Evolutionary conservation across 2,329 filamentous ascomycete species (phyloP).

Genomic region (Colletotrichum liriopes): DNA sequence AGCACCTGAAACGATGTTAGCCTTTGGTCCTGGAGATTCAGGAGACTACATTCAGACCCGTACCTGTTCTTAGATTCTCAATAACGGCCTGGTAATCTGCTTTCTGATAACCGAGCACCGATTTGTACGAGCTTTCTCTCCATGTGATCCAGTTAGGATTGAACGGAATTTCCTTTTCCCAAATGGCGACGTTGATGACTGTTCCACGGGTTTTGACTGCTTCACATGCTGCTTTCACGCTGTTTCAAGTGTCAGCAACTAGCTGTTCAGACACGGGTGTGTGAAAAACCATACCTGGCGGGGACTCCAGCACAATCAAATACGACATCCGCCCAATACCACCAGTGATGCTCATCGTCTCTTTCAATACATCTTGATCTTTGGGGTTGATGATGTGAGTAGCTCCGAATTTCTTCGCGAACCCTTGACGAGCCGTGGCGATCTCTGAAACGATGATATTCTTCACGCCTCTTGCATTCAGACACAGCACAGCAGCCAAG

Average conservation of each 20-base stretch:
- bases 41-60: conserved; percentile 2
- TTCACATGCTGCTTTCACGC: conserved; percentile 45
- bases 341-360: conserved; percentile 40
- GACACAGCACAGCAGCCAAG: conserved; percentile 71
- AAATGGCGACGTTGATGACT: conserved; percentile 48
- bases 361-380: conserved; percentile 42
- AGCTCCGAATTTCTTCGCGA: conserved; percentile 70
- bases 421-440: conserved; percentile 63
- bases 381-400: conserved; percentile 40
- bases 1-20: conserved; percentile 24
- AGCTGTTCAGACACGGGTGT: fast-evolving
- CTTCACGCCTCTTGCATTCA: conserved; percentile 66
- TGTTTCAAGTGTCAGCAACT: not conserved
- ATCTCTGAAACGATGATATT: conserved; percentile 73
- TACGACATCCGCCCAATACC: conserved; percentile 44
- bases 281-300: conserved; percentile 25
- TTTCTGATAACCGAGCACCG: conserved; percentile 43
- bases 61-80: conserved; percentile 44
- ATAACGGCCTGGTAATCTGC: conserved; percentile 48
- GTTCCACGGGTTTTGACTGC: conserved; percentile 46
- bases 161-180: conserved; percentile 46
- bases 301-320: conserved; percentile 48
- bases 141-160: conserved; percentile 45
- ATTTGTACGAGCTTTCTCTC: conserved; percentile 45
- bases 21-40: fast-evolving